phyloP scores from a whole-genome alignment of 768 basidiomycete species.

The Boletales sp. region DNA sequence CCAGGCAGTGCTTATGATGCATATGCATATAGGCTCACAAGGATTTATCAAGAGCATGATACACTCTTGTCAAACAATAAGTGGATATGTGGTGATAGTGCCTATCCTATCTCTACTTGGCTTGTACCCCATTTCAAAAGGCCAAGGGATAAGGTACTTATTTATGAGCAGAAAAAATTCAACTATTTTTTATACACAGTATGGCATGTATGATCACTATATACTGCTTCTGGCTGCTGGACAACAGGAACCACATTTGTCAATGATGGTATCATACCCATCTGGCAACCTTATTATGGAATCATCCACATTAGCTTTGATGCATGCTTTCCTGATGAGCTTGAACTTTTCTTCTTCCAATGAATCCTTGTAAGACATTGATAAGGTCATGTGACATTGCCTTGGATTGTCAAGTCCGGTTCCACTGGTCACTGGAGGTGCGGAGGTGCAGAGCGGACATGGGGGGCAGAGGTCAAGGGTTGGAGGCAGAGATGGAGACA shows the following conservation, averaged over 20 bases:
- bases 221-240: no score
- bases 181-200: no score
- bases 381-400: constrained; percentile 21
- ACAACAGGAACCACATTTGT: constrained; percentile 76
- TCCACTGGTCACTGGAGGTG: no score
- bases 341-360: constrained; percentile 72
- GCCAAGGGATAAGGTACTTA: background rate
- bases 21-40: background rate
- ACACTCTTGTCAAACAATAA: no score
- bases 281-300: constrained; percentile 78
- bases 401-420: constrained; percentile 67
- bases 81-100: background rate
- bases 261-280: constrained; percentile 86
- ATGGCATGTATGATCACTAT: no score
- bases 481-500: no score
- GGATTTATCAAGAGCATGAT: no score
- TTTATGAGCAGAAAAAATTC: no score
- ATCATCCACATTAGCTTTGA: constrained; percentile 86
- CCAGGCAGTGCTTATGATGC: background rate
- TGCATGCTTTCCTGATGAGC: constrained; percentile 78
- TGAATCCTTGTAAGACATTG: constrained; percentile 50
- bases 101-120: background rate
- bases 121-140: background rate
- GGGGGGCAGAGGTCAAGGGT: no score
- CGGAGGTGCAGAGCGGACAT: no score